Evolutionary conservation across 305 asterid genomes (phyloP), one percentile per base, ranked within the genome.

Genomic region (Withania somnifera): DNA sequence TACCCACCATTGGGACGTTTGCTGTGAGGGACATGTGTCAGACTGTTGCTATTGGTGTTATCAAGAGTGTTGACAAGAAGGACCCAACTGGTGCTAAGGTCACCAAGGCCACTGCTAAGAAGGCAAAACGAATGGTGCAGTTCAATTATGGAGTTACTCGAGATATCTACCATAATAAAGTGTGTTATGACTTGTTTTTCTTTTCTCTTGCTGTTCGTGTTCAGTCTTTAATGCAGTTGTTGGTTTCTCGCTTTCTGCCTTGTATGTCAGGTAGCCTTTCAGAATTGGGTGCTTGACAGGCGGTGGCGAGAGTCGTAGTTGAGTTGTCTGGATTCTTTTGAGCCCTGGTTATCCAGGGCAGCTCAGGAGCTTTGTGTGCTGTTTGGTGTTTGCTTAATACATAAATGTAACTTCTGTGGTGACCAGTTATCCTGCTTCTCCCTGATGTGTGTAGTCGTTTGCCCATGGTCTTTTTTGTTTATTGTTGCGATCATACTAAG

Each of bases 21-120:
- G 91, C 91, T n/a, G 91, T 88, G 57, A 85, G 91, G 83, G 91
- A 88, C 80, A 88, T 88, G 91, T 86, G 91, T 67, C 90, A 87
- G 56, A 87, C 90, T 19, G 90, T 85, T 58, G 90, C 90, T 84
- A 88, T 87, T 67, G 88, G 90, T 47, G 90, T 87, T 28, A 84
- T 87, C 83, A 87, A 87, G 87, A 80, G 45, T 69, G 88, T 88
- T 24, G 91, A 88, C 11, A 88, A 88, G 89, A 88, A 88, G 82
- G 91, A 88, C 28, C 89, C 91, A 5, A 24, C 84, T 8, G 91
- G 91, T 15, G 89, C 89, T 40, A 88, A 86, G 84, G 83, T 86
- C 80, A 88, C 91, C 82, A 88, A 85, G 85, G 87, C 88, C 63
- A 87, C 91, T 75, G 88, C 81, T 2, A 89, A 91, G 89, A 91